Evolutionary conservation across 345 rosid genomes (phyloP).

Genomic region (Hibiscus tridactylites): DNA sequence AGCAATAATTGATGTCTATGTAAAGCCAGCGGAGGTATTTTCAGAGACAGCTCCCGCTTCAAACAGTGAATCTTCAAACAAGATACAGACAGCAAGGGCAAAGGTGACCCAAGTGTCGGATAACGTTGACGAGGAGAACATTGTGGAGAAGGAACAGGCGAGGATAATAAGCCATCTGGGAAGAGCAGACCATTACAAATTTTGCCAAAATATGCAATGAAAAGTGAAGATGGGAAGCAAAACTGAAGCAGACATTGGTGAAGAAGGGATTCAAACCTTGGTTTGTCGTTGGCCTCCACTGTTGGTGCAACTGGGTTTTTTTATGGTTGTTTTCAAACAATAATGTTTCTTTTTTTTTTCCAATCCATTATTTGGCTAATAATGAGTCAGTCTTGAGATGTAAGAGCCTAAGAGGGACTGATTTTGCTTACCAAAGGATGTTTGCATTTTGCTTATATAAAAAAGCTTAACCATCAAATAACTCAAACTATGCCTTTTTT

Average conservation of each 20-base stretch:
- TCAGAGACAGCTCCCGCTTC: not conserved
- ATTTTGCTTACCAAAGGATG: not conserved
- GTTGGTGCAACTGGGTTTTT: too few species aligned
- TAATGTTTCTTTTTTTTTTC: not conserved
- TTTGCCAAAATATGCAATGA: conserved; percentile 19
- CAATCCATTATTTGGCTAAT: not conserved
- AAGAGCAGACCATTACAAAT: conserved; percentile 23
- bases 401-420: not conserved
- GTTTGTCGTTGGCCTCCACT: too few species aligned
- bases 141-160: conserved; percentile 13
- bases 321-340: not conserved
- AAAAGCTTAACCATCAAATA: too few species aligned
- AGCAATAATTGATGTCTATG: conserved; percentile 3
- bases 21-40: not conserved
- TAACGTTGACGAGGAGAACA: conserved; percentile 31
- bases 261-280: too few species aligned
- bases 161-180: conserved; percentile 13
- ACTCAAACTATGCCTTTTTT: too few species aligned
- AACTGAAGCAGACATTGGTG: not conserved
- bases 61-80: conserved; percentile 14
- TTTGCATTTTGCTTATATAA: too few species aligned
- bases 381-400: not conserved
- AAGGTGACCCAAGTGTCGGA: conserved; percentile 3
- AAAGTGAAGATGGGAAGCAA: not conserved
- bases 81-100: conserved; percentile 19